These are phyloP conservation scores for Phylloboletellus chloephorus DNA, from an alignment of 1,284 basidiomycete genomes.

Conservation along the genomic window DNA sequence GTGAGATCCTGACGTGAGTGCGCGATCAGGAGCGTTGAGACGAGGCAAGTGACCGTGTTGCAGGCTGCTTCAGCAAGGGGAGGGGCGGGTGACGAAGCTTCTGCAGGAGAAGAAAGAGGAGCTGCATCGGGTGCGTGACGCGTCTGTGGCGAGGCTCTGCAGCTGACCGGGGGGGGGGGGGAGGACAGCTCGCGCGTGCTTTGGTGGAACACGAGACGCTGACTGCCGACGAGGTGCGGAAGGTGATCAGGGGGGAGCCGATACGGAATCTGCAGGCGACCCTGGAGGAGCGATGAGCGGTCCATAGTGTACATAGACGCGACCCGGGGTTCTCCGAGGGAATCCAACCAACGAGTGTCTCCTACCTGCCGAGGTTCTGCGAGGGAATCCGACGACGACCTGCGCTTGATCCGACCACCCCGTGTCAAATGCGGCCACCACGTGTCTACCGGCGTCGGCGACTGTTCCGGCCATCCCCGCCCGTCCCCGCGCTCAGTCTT, in stretches of 20 bases:
- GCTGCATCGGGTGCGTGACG: conserved; percentile 66
- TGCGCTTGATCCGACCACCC: too few relatives aligned
- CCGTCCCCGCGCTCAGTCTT: too few relatives aligned
- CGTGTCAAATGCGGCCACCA: too few relatives aligned
- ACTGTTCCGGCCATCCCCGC: too few relatives aligned
- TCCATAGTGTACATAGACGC: conserved; percentile 4
- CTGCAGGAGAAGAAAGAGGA: conserved; percentile 73
- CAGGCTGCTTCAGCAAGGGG: conserved; percentile 72
- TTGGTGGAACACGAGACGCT: conserved; percentile 94
- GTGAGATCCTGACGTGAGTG: conserved; percentile 73
- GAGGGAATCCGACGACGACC: too few relatives aligned
- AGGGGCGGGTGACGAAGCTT: conserved; percentile 63
- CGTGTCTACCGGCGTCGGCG: too few relatives aligned
- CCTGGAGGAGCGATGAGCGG: conserved; percentile 44
- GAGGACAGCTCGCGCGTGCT: conserved; percentile 84
- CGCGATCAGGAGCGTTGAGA: neutral
- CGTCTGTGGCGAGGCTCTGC: too few relatives aligned
- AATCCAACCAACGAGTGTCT: too few relatives aligned
- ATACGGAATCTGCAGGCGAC: conserved; percentile 65
- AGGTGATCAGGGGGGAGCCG: conserved; percentile 77
- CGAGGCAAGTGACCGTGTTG: neutral
- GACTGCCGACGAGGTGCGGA: conserved; percentile 76
- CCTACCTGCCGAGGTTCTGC: too few relatives aligned
- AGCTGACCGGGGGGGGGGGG: too few relatives aligned
- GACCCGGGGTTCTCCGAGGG: conserved; percentile 10